Evolutionary conservation across 768 basidiomycete genomes (phyloP), one percentile per base, ranked within the genome.

Genomic region (Tricholomella constricta): DNA sequence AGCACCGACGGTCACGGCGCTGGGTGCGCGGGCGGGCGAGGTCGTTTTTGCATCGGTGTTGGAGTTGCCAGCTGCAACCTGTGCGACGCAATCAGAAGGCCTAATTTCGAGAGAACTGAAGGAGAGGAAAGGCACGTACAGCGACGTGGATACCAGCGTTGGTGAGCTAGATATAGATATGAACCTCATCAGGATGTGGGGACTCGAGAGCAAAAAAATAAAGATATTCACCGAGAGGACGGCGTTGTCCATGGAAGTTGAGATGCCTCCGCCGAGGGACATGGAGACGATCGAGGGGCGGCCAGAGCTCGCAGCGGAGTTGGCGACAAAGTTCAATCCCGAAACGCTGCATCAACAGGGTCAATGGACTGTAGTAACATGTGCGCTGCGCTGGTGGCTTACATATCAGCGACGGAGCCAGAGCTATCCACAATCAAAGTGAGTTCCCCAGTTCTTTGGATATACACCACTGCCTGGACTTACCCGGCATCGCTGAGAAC

Each of bases 71-170:
- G 54, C 54, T 23, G 48, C 36, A 3, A 50, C 54, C 54, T 55
- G 37, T 17, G 27, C n/a, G n/a, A 3, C 19, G 25, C 26, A 6
- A 43, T 27, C 46, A 23, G n/a, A 32, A 11, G 8, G 31, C 19
- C 6, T 19, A 22, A 22, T 0, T 25, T 14, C 17, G 12, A 17
- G 10, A 3, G 26, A 40, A 4, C 3, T 15, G 27, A 38, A 40
- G 14, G 20, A n/a, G 17, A 14, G 7, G 19, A 50, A 2, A 19
- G 17, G 17, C 6, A 52, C 53, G 15, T 5, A 54, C 69, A 8
- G 59, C 59, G 22, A 72, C 70, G 48, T 72, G 72, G 47, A 73
- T 41, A 23, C 69, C 69, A 12, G 45, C 55, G 40, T 38, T 45
- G 23, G 62, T 63, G 22, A 72, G 61, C 63, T 70, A 46, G n/a